These are phyloP conservation scores for Solanum etuberosum DNA, from an alignment of 257 asterid species.

Conservation along the genomic window DNA sequence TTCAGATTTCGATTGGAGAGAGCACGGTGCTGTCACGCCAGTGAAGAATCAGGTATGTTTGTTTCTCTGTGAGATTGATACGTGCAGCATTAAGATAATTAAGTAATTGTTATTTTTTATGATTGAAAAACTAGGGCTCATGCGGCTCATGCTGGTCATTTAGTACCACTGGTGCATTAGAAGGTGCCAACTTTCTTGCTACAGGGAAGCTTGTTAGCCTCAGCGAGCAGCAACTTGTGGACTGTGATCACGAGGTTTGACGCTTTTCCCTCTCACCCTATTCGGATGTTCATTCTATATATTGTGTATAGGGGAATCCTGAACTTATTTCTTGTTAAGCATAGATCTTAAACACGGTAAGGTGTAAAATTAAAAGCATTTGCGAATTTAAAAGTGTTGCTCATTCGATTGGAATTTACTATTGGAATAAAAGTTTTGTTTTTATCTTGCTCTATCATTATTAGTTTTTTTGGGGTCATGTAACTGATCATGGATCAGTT, in stretches of 20 bases:
- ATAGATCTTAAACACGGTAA: background rate
- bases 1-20: conserved; percentile 75
- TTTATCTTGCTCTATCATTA: background rate
- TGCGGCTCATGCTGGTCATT: conserved; percentile 97
- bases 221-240: conserved; percentile 92
- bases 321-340: background rate
- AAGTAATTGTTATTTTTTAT: background rate
- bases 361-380: background rate
- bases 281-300: background rate
- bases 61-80: background rate
- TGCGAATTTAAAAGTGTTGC: background rate
- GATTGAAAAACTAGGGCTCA: conserved; percentile 36
- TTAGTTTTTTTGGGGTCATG: background rate
- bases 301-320: background rate
- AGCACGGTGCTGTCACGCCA: conserved; percentile 66
- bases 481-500: background rate
- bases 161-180: conserved; percentile 83
- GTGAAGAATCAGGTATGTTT: conserved; percentile 70
- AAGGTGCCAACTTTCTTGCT: conserved; percentile 76
- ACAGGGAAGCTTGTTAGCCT: conserved; percentile 80
- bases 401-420: background rate
- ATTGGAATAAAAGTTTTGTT: background rate
- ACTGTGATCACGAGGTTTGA: conserved; percentile 83
- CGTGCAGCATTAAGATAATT: background rate
- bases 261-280: background rate